These are phyloP conservation scores for Aureobasidium sp. DNA, from an alignment of 2,329 filamentous ascomycete genomes.

Conservation along the genomic window DNA sequence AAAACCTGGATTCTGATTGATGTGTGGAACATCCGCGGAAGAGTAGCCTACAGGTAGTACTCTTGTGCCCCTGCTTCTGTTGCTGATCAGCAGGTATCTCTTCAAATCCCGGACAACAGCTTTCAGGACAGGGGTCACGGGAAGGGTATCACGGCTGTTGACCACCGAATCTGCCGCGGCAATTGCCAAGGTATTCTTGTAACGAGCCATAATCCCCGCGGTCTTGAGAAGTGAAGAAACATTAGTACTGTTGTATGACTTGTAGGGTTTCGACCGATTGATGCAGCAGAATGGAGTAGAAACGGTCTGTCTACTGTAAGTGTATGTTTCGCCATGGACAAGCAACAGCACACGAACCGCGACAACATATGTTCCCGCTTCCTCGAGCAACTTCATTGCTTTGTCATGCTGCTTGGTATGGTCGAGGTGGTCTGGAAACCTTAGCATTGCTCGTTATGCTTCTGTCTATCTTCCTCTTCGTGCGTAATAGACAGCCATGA, in stretches of 20 bases:
- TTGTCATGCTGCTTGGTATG: conserved; percentile 13
- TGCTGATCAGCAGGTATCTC: conserved; percentile 15
- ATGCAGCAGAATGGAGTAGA: conserved; percentile 11
- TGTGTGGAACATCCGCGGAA: not conserved
- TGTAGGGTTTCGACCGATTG: conserved; percentile 10
- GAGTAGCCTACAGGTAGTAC: conserved; percentile 19
- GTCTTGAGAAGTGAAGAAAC: conserved; percentile 7
- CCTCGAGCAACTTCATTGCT: conserved; percentile 19
- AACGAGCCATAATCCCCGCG: conserved; percentile 15
- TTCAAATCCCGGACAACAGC: conserved; percentile 20
- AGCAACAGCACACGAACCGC: conserved; percentile 2
- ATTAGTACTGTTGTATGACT: conserved; percentile 14
- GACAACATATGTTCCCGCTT: conserved; percentile 19
- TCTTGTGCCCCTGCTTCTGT: conserved; percentile 13
- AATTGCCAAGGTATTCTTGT: conserved; percentile 16
- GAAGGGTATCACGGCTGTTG: conserved; percentile 9
- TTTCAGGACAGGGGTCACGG: conserved; percentile 16
- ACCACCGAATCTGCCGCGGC: conserved; percentile 14
- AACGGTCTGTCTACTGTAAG: not conserved
- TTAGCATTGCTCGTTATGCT: not conserved
- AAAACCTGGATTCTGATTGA: not conserved
- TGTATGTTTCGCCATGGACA: not conserved
- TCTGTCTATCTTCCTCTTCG: too few species aligned
- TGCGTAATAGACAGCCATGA: too few species aligned
- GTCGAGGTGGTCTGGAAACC: conserved; percentile 14